Percentiles rank a stretch among this genome's conserved stretches.
Conservation (phyloP, 768 basidiomycete genomes). For the Rhizopogon vinicolor region DNA sequence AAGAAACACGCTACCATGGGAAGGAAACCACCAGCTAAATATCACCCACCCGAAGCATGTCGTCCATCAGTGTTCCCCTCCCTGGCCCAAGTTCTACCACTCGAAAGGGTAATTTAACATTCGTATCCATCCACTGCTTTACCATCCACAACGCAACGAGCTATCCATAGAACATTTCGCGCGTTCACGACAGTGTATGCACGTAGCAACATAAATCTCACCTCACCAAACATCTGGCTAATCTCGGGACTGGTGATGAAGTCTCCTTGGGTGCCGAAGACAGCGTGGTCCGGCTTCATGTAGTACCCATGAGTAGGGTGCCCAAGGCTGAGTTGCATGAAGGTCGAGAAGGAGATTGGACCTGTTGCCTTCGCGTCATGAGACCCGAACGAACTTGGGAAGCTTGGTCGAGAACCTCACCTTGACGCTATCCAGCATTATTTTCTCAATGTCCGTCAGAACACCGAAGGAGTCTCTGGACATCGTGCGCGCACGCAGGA, state of each 20-base stretch:
- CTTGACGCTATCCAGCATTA: conserved; percentile 70
- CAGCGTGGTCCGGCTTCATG: conserved; percentile 63
- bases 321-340: conserved; percentile 88
- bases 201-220: conserved; percentile 30
- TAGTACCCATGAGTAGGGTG: conserved; percentile 95
- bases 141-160: conserved; percentile 85
- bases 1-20: background rate
- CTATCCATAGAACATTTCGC: conserved; percentile 34
- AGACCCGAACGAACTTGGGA: background rate
- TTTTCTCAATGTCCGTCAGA: conserved; percentile 51
- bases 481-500: background rate
- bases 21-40: background rate
- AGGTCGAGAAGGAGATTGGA: conserved; percentile 81
- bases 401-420: conserved; percentile 28
- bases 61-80: conserved; percentile 85
- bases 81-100: conserved; percentile 94
- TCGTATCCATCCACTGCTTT: conserved; percentile 63
- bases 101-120: conserved; percentile 47
- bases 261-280: conserved; percentile 87
- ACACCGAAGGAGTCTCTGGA: conserved; percentile 6
- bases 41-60: conserved; percentile 72
- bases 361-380: conserved; percentile 63
- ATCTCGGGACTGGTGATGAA: conserved; percentile 98
- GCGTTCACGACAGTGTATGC: background rate
- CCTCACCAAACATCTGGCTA: conserved; percentile 95